A percentile compares a stretch with the other conserved stretches of the same genome.
Evolutionary conservation across 768 basidiomycete species (phyloP).

Genomic region (Tephrocybe sp.): DNA sequence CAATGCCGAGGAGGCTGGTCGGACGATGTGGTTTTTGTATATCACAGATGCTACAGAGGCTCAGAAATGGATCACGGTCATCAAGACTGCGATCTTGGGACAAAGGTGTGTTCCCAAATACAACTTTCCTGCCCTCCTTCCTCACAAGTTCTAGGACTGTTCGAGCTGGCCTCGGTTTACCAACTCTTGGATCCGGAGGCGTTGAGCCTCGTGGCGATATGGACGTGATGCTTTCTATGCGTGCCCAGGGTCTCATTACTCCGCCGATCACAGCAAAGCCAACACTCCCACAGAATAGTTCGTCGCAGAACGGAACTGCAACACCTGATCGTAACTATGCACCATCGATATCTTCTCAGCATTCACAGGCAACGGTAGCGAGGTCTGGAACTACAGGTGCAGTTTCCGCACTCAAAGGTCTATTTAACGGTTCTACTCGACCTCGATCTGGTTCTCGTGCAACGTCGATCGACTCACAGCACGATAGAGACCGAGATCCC

Average conservation of each 20-base stretch:
- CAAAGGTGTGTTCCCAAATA: conserved; percentile 51
- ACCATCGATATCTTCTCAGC: conserved; percentile 44
- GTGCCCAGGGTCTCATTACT: conserved; percentile 58
- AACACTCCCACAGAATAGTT: conserved; percentile 23
- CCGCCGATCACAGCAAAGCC: conserved; percentile 27
- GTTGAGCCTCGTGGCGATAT: conserved; percentile 76
- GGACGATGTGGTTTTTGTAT: conserved; percentile 71
- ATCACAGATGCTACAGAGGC: conserved; percentile 60
- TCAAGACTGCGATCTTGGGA: conserved; percentile 70
- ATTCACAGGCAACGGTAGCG: conserved; percentile 41
- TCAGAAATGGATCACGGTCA: conserved; percentile 73
- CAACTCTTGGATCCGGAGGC: conserved; percentile 32
- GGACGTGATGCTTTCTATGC: conserved; percentile 83
- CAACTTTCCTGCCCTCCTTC: neutral
- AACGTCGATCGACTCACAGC: conserved; percentile 39
- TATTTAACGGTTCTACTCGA: conserved; percentile 50
- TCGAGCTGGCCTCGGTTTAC: conserved; percentile 62
- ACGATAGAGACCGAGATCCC: conserved; percentile 30
- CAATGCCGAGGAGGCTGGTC: conserved; percentile 47
- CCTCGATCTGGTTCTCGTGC: conserved; percentile 59
- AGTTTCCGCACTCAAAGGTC: conserved; percentile 59
- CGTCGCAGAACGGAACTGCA: conserved; percentile 18
- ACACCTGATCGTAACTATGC: conserved; percentile 39
- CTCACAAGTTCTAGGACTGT: conserved; percentile 46
- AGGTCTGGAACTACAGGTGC: conserved; percentile 37